phyloP scores from a whole-genome alignment of 208 protist genomes.

The Leishmania amazonensis region DNA sequence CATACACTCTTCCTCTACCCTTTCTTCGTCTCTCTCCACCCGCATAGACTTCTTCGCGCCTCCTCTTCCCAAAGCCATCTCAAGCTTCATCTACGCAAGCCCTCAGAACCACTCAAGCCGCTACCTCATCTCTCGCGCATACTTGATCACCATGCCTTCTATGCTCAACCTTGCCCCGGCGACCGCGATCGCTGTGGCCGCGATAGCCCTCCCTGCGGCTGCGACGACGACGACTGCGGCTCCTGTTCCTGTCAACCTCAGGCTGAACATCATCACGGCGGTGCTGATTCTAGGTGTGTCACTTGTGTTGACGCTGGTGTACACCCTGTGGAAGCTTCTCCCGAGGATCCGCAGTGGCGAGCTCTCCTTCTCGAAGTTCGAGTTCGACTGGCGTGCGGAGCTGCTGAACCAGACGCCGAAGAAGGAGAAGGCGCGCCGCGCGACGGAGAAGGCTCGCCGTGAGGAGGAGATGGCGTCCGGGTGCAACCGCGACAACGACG shows the following conservation, averaged over 20 bases:
- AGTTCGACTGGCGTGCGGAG: slow-evolving; percentile 45
- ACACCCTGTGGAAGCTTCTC: slow-evolving; percentile 29
- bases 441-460: slow-evolving; percentile 26
- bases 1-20: background rate
- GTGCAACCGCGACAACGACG: background rate
- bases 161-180: slow-evolving; percentile 9
- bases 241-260: slow-evolving; percentile 28
- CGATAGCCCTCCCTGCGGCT: background rate
- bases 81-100: background rate
- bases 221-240: slow-evolving; percentile 8
- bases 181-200: background rate
- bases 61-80: background rate
- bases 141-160: slow-evolving; percentile 3
- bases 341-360: slow-evolving; percentile 43
- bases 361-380: slow-evolving; percentile 32
- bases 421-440: slow-evolving; percentile 29
- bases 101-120: background rate
- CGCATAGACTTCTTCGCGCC: background rate
- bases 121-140: background rate
- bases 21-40: background rate
- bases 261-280: slow-evolving; percentile 34
- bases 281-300: slow-evolving; percentile 41
- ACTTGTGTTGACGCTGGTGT: slow-evolving; percentile 19
- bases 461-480: slow-evolving; percentile 20
- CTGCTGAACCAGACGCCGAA: slow-evolving; percentile 39